Base-by-base conservation (phyloP, 768 basidiomycete species). In the Boletus patriciae region DNA sequence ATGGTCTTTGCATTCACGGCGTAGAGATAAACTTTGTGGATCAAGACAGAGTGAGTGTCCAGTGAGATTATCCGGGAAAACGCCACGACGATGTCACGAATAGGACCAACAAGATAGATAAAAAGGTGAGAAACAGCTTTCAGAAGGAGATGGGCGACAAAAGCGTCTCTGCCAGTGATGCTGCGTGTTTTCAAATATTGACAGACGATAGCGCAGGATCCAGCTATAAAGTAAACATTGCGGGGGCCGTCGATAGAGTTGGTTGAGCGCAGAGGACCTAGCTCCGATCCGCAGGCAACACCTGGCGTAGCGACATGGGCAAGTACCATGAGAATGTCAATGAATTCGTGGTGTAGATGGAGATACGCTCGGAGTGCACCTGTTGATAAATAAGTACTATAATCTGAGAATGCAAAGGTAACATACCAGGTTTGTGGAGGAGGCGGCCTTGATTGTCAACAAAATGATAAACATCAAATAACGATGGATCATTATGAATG, bases 41-140 rank as follows among this genome's bases (percentile, higher is more conserved):
- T n/a, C n/a, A n/a, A n/a, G n/a, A n/a, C n/a, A n/a, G n/a, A n/a
- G n/a, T n/a, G n/a, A n/a, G n/a, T n/a, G n/a, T n/a, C n/a, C n/a
- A n/a, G n/a, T n/a, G n/a, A n/a, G n/a, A n/a, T n/a, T n/a, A n/a
- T n/a, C n/a, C 25, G 21, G 33, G 42, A 13, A 1, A 55, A 55
- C 0, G n/a, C 42, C 12, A 50, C 1, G 1, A 23, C 16, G 1
- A 52, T 50, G 25, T 57, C 21, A 1, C 45, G 9, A 5, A 57
- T 16, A 5, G 55, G 55, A 18, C 45, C 38, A 0, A 57, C 11
- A 11, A 53, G 55, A 19, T 57, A 57, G 11, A 57, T 46, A 11
- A 57, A 57, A 0, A 57, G 18, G 7, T 18, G 25, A 5, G 45
- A 33, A 1, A 52, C 7, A 1, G n/a, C 7, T 4, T n/a, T 33